A percentile compares a stretch with the other conserved stretches of the same genome.
Evolutionary conservation across 1,139 yeast genomes (phyloP).

Genomic region (Candida sp.): DNA sequence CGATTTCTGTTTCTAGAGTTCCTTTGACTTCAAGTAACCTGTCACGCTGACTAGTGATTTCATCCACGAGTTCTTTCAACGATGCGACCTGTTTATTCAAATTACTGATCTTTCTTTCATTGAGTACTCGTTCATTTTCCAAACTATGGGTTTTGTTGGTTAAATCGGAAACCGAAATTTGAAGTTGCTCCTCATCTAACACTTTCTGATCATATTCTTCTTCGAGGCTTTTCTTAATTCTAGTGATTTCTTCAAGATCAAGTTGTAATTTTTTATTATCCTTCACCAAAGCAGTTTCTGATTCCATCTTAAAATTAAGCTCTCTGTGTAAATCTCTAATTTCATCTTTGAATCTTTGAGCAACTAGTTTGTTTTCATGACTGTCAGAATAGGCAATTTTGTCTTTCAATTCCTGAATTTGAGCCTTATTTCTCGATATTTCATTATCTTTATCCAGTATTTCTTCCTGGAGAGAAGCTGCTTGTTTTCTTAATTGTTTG

Average conservation of each 20-base stretch:
- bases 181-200: conserved; percentile 50
- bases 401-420: conserved; percentile 39
- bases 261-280: conserved; percentile 60
- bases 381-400: conserved; percentile 54
- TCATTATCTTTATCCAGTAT: conserved; percentile 59
- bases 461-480: conserved; percentile 53
- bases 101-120: conserved; percentile 45
- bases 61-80: conserved; percentile 50
- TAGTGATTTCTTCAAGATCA: conserved; percentile 54
- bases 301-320: conserved; percentile 52
- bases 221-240: conserved; percentile 48
- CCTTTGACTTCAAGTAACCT: conserved; percentile 45
- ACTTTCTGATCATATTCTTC: conserved; percentile 48
- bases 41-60: conserved; percentile 49
- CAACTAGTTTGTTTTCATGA: conserved; percentile 38
- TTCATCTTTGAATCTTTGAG: conserved; percentile 52
- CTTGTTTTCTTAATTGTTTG: conserved; percentile 53
- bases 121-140: conserved; percentile 40
- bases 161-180: conserved; percentile 38
- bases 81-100: conserved; percentile 49
- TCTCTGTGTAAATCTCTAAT: conserved; percentile 58
- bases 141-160: conserved; percentile 46
- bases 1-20: conserved; percentile 43
- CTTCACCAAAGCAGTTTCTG: conserved; percentile 63
- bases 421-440: conserved; percentile 47